phyloP scores from a whole-genome alignment of 805 yeast species.

The Kodamaea lidongshanica region DNA sequence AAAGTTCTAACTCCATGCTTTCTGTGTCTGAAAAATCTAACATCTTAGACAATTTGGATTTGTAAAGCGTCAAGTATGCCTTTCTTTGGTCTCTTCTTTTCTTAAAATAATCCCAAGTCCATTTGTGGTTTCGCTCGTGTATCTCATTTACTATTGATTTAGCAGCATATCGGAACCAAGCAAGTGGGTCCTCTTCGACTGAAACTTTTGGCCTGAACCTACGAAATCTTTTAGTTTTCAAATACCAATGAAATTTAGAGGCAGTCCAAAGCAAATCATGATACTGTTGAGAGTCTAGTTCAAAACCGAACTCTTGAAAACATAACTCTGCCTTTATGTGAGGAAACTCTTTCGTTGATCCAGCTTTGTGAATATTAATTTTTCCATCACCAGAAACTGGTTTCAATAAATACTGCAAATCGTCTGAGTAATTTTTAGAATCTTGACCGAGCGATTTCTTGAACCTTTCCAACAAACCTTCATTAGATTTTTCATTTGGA shows the following conservation, averaged over 20 bases:
- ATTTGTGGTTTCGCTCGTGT: conserved; percentile 69
- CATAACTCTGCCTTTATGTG: conserved; percentile 69
- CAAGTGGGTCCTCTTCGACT: conserved; percentile 56
- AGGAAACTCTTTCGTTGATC: conserved; percentile 61
- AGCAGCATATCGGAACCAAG: conserved; percentile 82
- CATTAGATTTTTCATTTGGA: conserved; percentile 28
- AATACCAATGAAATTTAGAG: conserved; percentile 72
- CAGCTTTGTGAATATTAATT: conserved; percentile 70
- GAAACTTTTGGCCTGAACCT: conserved; percentile 58
- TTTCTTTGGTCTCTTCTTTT: conserved; percentile 67
- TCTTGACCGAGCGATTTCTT: conserved; percentile 35
- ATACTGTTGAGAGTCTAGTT: conserved; percentile 79
- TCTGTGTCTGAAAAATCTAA: conserved; percentile 14
- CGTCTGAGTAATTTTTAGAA: background rate
- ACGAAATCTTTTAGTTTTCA: conserved; percentile 69
- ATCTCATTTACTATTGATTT: conserved; percentile 71
- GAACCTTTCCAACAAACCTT: conserved; percentile 44
- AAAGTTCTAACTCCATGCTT: conserved; percentile 36
- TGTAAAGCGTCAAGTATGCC: conserved; percentile 64
- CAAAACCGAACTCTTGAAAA: conserved; percentile 86
- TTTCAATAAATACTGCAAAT: conserved; percentile 54
- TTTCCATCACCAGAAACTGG: conserved; percentile 91
- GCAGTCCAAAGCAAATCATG: conserved; percentile 74
- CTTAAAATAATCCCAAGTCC: conserved; percentile 85
- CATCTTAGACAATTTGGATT: conserved; percentile 42